Evolutionary conservation across 106 monocot genomes (phyloP).

Genomic region (Platanthera zijinensis): DNA sequence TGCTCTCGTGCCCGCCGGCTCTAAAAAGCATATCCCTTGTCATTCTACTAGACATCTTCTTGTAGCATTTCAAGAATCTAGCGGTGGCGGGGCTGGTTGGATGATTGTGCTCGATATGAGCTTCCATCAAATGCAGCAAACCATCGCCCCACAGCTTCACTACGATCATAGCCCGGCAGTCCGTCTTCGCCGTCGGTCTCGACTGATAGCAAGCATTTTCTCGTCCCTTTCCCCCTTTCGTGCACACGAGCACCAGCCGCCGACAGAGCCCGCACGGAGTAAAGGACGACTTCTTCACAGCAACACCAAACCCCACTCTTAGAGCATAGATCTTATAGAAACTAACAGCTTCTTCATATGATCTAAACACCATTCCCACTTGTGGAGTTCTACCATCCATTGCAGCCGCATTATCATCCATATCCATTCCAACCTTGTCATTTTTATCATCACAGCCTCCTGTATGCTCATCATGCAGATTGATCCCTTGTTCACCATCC

Average conservation of each 20-base stretch:
- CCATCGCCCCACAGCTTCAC: slow-evolving; percentile 47
- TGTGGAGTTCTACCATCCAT: slow-evolving; percentile 31
- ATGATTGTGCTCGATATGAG: slow-evolving; percentile 47
- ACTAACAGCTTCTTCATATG: slow-evolving; percentile 44
- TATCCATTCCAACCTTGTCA: slow-evolving; percentile 11
- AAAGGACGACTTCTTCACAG: slow-evolving; percentile 48
- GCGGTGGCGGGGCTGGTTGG: slow-evolving; percentile 27
- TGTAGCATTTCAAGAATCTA: slow-evolving; percentile 31
- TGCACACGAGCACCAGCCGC: slow-evolving; percentile 39
- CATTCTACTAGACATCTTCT: slow-evolving; percentile 26
- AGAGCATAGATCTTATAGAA: slow-evolving; percentile 53
- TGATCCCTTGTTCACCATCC: slow-evolving; percentile 5
- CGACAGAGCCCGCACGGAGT: slow-evolving; percentile 32
- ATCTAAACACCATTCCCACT: slow-evolving; percentile 48
- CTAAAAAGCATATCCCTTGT: slow-evolving; percentile 26
- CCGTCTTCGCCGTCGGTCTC: slow-evolving; percentile 44
- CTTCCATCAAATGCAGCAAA: slow-evolving; percentile 40
- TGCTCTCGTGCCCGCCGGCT: slow-evolving; percentile 18
- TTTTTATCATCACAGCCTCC: slow-evolving; percentile 5
- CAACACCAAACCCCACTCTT: slow-evolving; percentile 39
- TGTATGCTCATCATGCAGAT: not conserved
- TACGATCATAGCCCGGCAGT: slow-evolving; percentile 34
- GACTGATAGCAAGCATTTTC: slow-evolving; percentile 45
- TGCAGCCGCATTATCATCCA: not conserved
- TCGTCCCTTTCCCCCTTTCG: slow-evolving; percentile 36